Evolutionary conservation across 108 stramenopile genomes (phyloP), one percentile per base, ranked within the genome.

Genomic region (Nannochloropsis salina): DNA sequence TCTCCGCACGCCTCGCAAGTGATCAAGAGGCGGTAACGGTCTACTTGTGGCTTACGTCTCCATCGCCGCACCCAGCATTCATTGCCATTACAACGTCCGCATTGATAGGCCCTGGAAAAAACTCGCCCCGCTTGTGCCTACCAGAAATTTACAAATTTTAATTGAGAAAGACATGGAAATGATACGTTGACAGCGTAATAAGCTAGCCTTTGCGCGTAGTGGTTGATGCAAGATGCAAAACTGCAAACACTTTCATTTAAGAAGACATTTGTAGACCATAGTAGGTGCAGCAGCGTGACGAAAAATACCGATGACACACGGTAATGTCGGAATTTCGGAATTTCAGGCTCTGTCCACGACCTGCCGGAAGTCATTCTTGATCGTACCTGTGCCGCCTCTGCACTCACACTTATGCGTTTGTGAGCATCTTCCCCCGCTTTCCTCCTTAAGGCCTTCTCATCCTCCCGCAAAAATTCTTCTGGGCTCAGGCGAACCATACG

Each of bases 371-470:
- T 74, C 61, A 74, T 2, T 74, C 8, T 6, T 74, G 31, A 31
- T 31, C 31, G 31, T 74, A 74, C 61, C 61, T 74, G 61, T n/a
- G n/a, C 61, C 61, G 15, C 61, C 61, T 74, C 61, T 3, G 6
- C 61, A n/a, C 61, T 74, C 61, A 74, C 15, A 74, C 61, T 74
- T n/a, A 74, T 74, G 3, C 61, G 61, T n/a, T 74, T 74, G 61
- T 74, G 61, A 4, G 61, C 61, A 15, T 74, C 61, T 6, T 74
- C 61, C 6, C 61, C 61, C 20, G 61, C 61, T 8, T 74, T 74
- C 61, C n/a, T n/a, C 61, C 61, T 74, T n/a, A 74, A 74, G n/a
- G 61, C 61, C 61, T 74, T 74, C n/a, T 74, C 61, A 6, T 74
- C 61, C 15, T 74, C 61, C 20, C 61, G 61, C n/a, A 74, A 74